phyloP scores from a whole-genome alignment of 164 flowering plant genomes.

The Paratinospora sagittata region DNA sequence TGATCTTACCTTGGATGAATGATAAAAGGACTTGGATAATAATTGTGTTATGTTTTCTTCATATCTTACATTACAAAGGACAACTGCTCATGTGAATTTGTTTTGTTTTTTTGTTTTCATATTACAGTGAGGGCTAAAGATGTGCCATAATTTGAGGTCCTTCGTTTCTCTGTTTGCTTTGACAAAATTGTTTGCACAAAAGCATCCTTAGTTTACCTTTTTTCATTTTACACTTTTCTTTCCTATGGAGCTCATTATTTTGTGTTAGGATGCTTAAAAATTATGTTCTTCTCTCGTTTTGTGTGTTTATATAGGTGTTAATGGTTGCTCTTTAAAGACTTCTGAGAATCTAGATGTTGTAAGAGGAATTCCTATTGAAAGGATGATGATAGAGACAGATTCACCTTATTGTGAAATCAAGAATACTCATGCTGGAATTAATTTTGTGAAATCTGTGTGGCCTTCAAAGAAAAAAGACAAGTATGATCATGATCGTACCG shows the following conservation, averaged over 20 bases:
- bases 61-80: no score
- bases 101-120: not conserved
- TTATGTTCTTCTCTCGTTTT: slow-evolving; percentile 6
- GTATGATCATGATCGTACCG: slow-evolving; percentile 59
- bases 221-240: not conserved
- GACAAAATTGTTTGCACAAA: not conserved
- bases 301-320: slow-evolving; percentile 53
- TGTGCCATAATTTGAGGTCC: not conserved
- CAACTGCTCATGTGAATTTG: no score
- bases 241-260: not conserved
- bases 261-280: not conserved
- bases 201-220: not conserved
- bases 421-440: slow-evolving; percentile 88
- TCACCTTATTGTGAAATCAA: slow-evolving; percentile 98
- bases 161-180: not conserved
- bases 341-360: slow-evolving; percentile 83
- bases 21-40: no score
- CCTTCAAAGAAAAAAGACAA: slow-evolving; percentile 95
- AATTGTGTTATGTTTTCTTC: no score
- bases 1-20: no score
- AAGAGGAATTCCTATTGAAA: slow-evolving; percentile 69
- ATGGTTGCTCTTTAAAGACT: slow-evolving; percentile 93
- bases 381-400: slow-evolving; percentile 98
- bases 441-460: slow-evolving; percentile 70
- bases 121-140: not conserved